A percentile compares a stretch with the other conserved stretches of the same genome.
Evolutionary conservation across 2,329 filamentous ascomycete genomes (phyloP).

Genomic region (Lomentospora prolificans): DNA sequence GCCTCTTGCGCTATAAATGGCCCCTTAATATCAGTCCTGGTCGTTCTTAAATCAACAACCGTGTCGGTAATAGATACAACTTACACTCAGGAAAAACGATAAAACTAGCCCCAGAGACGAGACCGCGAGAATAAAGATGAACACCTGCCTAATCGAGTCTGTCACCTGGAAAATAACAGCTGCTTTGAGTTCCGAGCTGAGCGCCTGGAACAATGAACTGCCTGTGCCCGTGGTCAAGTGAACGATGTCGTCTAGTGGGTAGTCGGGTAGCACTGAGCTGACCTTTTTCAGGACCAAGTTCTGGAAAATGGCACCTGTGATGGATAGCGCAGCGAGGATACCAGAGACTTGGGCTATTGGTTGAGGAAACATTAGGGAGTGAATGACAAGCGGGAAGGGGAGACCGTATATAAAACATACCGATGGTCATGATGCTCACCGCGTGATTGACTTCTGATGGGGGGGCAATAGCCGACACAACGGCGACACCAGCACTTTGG

Average conservation of each 20-base stretch:
- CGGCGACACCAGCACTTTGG: conserved; percentile 23
- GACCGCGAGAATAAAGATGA: conserved; percentile 2
- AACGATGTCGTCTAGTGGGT: neutral
- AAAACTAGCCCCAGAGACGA: conserved; percentile 6
- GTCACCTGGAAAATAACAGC: conserved; percentile 7
- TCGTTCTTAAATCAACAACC: no score
- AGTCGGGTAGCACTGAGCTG: neutral
- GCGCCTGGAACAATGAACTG: conserved; percentile 7
- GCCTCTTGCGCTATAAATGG: neutral
- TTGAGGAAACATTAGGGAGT: no score
- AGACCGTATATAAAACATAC: conserved; percentile 3
- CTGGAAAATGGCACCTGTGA: conserved; percentile 8
- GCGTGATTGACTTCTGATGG: conserved; percentile 19
- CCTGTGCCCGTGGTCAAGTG: conserved; percentile 5
- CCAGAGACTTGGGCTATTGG: conserved; percentile 5
- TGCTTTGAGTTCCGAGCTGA: neutral
- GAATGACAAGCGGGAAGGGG: no score
- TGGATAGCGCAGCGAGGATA: conserved; percentile 1
- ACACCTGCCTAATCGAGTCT: conserved; percentile 7
- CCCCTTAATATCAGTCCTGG: no score
- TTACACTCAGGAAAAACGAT: conserved; percentile 8
- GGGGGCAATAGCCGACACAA: conserved; percentile 22
- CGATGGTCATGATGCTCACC: conserved; percentile 24
- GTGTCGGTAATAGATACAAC: no score
- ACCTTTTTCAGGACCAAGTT: conserved; percentile 6